Percentiles rank a stretch among this genome's conserved stretches.
Evolutionary conservation across 1,139 yeast species (phyloP).

Genomic region (Diutina scorzettiae): DNA sequence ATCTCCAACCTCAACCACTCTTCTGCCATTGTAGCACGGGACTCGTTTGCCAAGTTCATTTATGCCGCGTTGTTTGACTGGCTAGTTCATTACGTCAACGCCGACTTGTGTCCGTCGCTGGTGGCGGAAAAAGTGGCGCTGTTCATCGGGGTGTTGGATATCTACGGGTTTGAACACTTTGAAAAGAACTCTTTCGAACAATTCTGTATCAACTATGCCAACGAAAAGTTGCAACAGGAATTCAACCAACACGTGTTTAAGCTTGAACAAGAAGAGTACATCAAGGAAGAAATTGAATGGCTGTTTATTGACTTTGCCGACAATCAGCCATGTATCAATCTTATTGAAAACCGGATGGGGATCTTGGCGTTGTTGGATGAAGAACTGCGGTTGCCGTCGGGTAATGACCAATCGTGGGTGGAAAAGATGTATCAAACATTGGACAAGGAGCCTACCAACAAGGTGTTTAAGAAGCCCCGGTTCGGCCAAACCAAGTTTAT

Average conservation of each 20-base stretch:
- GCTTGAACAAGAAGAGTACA: slow-evolving; percentile 90
- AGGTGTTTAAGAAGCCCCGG: slow-evolving; percentile 85
- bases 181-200: slow-evolving; percentile 92
- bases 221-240: slow-evolving; percentile 94
- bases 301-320: slow-evolving; percentile 92
- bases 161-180: slow-evolving; percentile 95
- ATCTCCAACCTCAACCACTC: slow-evolving; percentile 70
- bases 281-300: slow-evolving; percentile 91
- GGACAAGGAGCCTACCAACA: slow-evolving; percentile 65
- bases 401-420: slow-evolving; percentile 87
- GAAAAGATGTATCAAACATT: slow-evolving; percentile 82
- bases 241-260: slow-evolving; percentile 96
- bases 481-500: slow-evolving; percentile 87
- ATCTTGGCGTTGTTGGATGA: slow-evolving; percentile 83
- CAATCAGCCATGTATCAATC: slow-evolving; percentile 92
- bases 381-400: slow-evolving; percentile 90
- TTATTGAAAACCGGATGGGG: slow-evolving; percentile 86
- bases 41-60: slow-evolving; percentile 89
- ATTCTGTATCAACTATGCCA: slow-evolving; percentile 94
- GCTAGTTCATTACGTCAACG: slow-evolving; percentile 78
- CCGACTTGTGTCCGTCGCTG: slow-evolving; percentile 69
- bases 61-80: slow-evolving; percentile 92
- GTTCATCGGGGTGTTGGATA: slow-evolving; percentile 94
- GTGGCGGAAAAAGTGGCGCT: slow-evolving; percentile 47
- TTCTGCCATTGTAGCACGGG: slow-evolving; percentile 88